These are phyloP conservation scores for Jasminum sambac DNA, from an alignment of 257 asterid genomes.

Conservation along the genomic window DNA sequence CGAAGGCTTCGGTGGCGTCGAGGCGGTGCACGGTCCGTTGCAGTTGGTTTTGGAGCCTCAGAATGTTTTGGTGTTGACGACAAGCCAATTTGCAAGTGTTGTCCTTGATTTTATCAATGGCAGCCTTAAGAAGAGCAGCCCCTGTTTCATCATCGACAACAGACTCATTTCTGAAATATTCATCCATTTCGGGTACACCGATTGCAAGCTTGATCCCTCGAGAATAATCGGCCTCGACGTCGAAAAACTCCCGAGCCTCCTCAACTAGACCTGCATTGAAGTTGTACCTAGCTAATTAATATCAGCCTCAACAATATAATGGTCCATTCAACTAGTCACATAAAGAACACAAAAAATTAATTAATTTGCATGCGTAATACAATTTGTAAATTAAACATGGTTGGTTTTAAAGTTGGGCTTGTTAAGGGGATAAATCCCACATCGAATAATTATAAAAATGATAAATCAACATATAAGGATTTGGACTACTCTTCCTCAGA, in stretches of 20 bases:
- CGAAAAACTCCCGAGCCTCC: conserved; percentile 42
- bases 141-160: conserved; percentile 20
- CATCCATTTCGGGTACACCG: conserved; percentile 63
- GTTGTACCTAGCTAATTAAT: too few species aligned
- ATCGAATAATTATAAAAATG: too few species aligned
- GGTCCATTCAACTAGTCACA: too few species aligned
- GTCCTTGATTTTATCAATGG: conserved; percentile 41
- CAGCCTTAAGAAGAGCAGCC: conserved; percentile 28
- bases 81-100: conserved; percentile 48
- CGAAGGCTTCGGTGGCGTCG: conserved; percentile 54
- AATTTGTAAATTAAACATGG: too few species aligned
- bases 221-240: conserved; percentile 36
- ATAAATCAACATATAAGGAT: too few species aligned
- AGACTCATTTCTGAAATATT: conserved; percentile 31
- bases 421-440: too few species aligned
- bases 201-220: conserved; percentile 53
- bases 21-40: conserved; percentile 44
- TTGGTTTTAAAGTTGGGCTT: too few species aligned
- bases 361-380: too few species aligned
- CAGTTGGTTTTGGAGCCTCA: conserved; percentile 33
- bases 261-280: conserved; percentile 44
- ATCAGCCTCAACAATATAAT: too few species aligned
- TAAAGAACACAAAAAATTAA: too few species aligned
- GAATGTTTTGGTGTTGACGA: conserved; percentile 47
- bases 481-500: too few species aligned